These are phyloP conservation scores for Mucor ambiguus DNA, from an alignment of 371 early-diverging fungal genomes.

Conservation along the genomic window DNA sequence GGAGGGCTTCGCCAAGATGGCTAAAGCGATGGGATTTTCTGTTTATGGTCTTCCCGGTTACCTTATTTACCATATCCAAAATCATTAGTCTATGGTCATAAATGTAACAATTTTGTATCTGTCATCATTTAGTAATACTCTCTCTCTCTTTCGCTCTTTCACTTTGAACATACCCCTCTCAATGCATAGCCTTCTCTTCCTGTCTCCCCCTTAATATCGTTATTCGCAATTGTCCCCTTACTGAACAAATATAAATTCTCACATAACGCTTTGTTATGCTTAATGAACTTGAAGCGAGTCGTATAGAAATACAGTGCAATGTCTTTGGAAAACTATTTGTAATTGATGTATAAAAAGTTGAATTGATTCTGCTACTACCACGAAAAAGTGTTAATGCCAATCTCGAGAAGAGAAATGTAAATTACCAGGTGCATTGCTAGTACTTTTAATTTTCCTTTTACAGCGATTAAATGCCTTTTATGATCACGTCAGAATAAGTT, in stretches of 20 bases:
- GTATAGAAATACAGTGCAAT: background rate
- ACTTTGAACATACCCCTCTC: no score
- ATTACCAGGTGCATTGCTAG: no score
- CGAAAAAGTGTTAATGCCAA: no score
- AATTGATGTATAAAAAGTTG: no score
- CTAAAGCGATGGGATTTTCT: conserved; percentile 64
- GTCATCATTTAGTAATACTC: background rate
- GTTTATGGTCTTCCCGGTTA: conserved; percentile 66
- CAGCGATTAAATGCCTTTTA: no score
- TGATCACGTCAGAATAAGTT: no score
- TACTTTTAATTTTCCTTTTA: no score
- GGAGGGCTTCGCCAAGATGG: conserved; percentile 77
- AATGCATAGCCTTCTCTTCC: background rate
- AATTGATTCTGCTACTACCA: no score
- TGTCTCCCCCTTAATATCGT: background rate
- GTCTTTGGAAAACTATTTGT: no score
- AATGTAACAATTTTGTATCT: background rate
- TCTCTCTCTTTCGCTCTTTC: background rate
- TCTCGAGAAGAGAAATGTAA: no score
- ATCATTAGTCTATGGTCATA: background rate
- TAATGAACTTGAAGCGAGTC: background rate
- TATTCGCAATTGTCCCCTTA: background rate
- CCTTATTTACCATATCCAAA: conserved; percentile 48
- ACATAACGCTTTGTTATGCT: background rate
- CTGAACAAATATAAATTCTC: background rate